These are phyloP conservation scores for Sugiyamaella paludigena DNA, from an alignment of 1,139 yeast genomes.

Conservation along the genomic window DNA sequence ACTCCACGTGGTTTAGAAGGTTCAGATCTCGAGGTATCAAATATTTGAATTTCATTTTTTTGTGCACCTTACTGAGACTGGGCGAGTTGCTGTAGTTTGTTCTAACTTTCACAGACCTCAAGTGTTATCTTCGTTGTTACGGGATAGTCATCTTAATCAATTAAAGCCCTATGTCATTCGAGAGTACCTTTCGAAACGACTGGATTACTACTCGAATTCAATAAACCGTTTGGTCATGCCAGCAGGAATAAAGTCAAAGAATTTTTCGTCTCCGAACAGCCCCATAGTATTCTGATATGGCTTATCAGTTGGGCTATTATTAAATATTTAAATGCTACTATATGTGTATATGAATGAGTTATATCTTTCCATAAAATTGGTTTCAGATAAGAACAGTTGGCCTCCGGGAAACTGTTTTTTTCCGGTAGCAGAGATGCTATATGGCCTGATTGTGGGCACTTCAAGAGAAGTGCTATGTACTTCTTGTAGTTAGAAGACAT, in stretches of 20 bases:
- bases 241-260: constrained; percentile 5
- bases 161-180: constrained; percentile 66
- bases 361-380: no score
- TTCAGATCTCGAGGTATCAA: no score
- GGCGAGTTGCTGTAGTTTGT: neutral
- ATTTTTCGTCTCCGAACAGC: constrained; percentile 7
- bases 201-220: constrained; percentile 59
- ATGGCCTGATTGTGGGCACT: no score
- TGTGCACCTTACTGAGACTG: neutral
- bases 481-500: no score
- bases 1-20: neutral
- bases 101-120: constrained; percentile 42
- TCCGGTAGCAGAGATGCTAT: no score
- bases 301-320: neutral
- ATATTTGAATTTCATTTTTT: no score
- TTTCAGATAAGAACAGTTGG: no score
- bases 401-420: no score
- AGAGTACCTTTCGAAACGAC: constrained; percentile 67
- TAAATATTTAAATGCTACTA: neutral
- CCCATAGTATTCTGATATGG: constrained; percentile 15
- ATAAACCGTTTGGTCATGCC: constrained; percentile 45
- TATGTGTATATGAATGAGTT: neutral
- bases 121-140: constrained; percentile 70
- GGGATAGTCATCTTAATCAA: constrained; percentile 74
- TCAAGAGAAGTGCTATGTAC: no score